Evolutionary conservation across 2,329 filamentous ascomycete genomes (phyloP).

Genomic region (Penicillium expansum): DNA sequence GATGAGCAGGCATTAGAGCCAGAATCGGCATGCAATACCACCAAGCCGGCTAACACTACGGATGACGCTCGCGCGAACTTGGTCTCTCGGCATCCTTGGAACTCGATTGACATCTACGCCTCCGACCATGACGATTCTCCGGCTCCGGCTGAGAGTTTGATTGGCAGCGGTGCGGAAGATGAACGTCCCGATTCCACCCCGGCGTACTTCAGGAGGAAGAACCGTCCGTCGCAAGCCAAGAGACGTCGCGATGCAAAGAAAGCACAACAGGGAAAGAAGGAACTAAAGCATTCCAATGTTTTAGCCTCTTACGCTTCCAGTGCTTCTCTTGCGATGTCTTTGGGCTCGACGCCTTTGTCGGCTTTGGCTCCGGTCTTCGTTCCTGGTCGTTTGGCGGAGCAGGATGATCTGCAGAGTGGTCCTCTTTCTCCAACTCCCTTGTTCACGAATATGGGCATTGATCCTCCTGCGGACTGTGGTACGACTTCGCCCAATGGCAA

Average conservation of each 20-base stretch:
- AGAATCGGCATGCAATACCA: neutral
- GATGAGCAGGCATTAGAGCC: neutral
- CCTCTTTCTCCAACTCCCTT: neutral
- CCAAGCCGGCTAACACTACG: neutral
- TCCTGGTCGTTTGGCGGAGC: neutral
- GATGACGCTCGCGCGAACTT: neutral
- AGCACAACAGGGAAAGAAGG: neutral
- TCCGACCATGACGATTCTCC: neutral
- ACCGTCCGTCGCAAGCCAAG: constrained; percentile 2
- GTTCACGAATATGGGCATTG: neutral
- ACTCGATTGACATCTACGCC: neutral
- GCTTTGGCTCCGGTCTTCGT: constrained; percentile 2
- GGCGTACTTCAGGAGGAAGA: neutral
- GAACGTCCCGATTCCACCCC: neutral
- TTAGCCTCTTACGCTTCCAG: neutral
- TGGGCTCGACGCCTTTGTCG: neutral
- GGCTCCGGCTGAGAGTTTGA: neutral
- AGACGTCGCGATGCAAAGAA: neutral
- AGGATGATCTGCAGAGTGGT: constrained; percentile 2
- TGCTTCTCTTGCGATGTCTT: constrained; percentile 1
- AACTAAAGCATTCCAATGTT: neutral
- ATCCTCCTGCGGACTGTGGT: constrained; percentile 1
- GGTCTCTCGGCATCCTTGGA: neutral
- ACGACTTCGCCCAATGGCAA: neutral
- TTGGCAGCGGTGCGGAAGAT: neutral